Percentiles rank a stretch among this genome's conserved stretches.
These are phyloP conservation scores for Tylopilus vinaceipallidus DNA, from an alignment of 768 basidiomycete genomes.

Conservation along the genomic window DNA sequence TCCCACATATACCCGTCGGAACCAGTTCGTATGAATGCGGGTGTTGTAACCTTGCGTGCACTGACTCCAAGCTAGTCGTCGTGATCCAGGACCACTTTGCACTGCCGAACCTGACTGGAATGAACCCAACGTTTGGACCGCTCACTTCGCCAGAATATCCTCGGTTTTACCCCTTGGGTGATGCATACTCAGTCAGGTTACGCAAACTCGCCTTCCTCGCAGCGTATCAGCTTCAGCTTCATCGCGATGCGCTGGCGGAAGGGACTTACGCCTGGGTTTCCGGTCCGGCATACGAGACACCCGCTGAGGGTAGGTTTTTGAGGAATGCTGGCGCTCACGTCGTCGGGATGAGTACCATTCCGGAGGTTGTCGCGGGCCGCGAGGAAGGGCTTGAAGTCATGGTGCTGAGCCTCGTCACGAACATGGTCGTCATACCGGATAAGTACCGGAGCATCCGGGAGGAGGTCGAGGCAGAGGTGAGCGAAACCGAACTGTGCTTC, in stretches of 20 bases:
- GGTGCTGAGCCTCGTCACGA: slow-evolving; percentile 84
- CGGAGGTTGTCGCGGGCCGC: slow-evolving; percentile 79
- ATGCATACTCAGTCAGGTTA: slow-evolving; percentile 73
- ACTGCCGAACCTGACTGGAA: slow-evolving; percentile 70
- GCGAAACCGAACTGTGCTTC: slow-evolving; percentile 11
- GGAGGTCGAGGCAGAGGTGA: slow-evolving; percentile 76
- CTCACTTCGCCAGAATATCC: slow-evolving; percentile 53
- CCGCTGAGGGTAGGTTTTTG: slow-evolving; percentile 81
- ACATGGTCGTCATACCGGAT: slow-evolving; percentile 74
- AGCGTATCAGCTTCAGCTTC: slow-evolving; percentile 57
- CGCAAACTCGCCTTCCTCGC: slow-evolving; percentile 74
- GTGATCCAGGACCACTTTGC: slow-evolving; percentile 84
- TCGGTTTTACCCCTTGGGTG: slow-evolving; percentile 82
- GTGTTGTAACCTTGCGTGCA: slow-evolving; percentile 9
- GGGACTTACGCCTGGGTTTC: slow-evolving; percentile 90
- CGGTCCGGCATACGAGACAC: slow-evolving; percentile 88
- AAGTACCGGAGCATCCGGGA: slow-evolving; percentile 66
- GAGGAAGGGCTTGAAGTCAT: slow-evolving; percentile 74
- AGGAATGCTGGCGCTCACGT: slow-evolving; percentile 76
- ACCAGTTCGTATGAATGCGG: slow-evolving; percentile 55
- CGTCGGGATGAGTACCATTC: slow-evolving; percentile 94
- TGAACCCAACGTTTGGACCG: slow-evolving; percentile 80
- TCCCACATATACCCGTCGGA: slow-evolving; percentile 69
- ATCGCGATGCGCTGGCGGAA: slow-evolving; percentile 60
- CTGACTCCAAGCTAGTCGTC: slow-evolving; percentile 58